Base-by-base conservation (phyloP, 805 yeast species). In the Lipomyces kockii region DNA sequence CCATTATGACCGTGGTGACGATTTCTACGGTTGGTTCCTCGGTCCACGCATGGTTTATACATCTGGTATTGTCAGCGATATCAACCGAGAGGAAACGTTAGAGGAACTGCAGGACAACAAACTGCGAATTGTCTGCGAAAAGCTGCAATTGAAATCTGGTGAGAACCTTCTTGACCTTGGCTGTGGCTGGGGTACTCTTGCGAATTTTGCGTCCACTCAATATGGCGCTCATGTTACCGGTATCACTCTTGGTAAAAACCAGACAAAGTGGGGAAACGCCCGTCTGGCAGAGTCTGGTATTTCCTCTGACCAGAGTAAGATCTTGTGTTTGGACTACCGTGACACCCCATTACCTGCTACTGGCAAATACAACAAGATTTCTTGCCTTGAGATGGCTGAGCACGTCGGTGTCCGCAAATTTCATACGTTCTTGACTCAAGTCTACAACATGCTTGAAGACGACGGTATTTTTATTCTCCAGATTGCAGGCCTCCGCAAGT, bases 21-120 rank as follows among this genome's bases (percentile, higher is more conserved):
- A 92, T 80, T 92, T 92, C 80, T 92, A 92, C 85, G 81, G 92
- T 64, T 92, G 96, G 96, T 92, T 92, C 83, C 83, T 92, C 74
- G 97, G 97, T 69, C 95, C 97, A 70, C 87, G 97, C 80, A 92
- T 92, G 97, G 84, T 92, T 78, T 92, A 92, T 82, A 92, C 97
- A 49, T 87, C 94, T 27, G 97, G 97, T 77, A 82, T 90, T 63
- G 87, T 92, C 75, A 78, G 86, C 69, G 97, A 92, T 78, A 89
- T 87, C 75, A 81, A 82, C 71, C 80, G 78, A 56, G 90, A 86
- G 76, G 97, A 92, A 82, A 75, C 95, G 62, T 85, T 92, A 71
- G 83, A 81, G 73, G 81, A 81, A 74, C 76, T 92, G 76, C 97
- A 92, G 83, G 97, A 92, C 81, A 92, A 92, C 84, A 92, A 92